Conservation (phyloP, 2,329 filamentous ascomycete species). For the Westerdykella sp. region DNA sequence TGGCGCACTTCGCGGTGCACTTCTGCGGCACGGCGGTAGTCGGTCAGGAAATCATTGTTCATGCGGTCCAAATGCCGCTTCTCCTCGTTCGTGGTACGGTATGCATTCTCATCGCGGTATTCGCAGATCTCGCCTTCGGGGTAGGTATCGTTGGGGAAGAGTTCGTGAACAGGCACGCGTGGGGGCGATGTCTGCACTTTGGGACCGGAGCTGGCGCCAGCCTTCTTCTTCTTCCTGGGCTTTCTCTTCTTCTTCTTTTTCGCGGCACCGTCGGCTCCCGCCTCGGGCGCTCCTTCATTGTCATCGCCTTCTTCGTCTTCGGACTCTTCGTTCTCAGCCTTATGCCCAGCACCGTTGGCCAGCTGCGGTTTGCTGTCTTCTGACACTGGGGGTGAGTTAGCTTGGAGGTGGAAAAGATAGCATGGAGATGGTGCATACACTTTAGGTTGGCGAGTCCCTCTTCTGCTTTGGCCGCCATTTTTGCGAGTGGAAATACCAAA, state of each 20-base stretch:
- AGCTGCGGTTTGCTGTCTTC: conserved; percentile 26
- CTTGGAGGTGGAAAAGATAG: not conserved
- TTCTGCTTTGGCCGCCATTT: conserved; percentile 35
- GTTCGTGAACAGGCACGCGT: conserved; percentile 63
- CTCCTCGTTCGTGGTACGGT: conserved; percentile 76
- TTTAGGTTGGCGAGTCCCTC: conserved; percentile 35
- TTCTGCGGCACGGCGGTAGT: conserved; percentile 81
- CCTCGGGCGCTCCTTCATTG: conserved; percentile 40
- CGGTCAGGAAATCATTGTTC: conserved; percentile 70
- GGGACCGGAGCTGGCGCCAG: conserved; percentile 41
- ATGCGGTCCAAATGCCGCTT: conserved; percentile 76
- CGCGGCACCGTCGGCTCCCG: conserved; percentile 34
- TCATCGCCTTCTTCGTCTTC: conserved; percentile 50
- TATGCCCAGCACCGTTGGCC: conserved; percentile 23
- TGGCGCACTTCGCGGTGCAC: conserved; percentile 82
- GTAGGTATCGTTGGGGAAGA: conserved; percentile 68
- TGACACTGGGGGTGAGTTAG: conserved; percentile 24
- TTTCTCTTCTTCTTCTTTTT: conserved; percentile 85
- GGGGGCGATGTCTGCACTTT: conserved; percentile 73
- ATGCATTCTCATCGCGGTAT: conserved; percentile 70
- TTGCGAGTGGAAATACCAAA: not conserved
- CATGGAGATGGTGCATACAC: conserved; percentile 19
- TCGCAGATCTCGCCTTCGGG: conserved; percentile 73
- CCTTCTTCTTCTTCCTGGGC: conserved; percentile 64
- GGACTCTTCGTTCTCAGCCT: conserved; percentile 43